Evolutionary conservation across 495 filamentous ascomycete genomes (phyloP).

Genomic region (Aspergillus biplanus): DNA sequence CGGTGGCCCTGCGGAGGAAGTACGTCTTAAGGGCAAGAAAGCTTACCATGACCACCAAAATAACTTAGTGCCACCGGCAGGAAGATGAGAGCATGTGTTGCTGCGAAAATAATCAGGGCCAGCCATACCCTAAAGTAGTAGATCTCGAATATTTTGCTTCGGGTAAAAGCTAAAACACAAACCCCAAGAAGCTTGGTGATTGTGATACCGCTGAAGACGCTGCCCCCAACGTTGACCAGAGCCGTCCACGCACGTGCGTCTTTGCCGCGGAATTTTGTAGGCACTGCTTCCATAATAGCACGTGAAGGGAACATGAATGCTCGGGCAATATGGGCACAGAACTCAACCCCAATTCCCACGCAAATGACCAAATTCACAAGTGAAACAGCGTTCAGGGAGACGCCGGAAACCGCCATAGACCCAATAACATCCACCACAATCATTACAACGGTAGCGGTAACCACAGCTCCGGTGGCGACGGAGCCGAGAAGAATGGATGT

Average conservation of each 20-base stretch:
- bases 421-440: constrained; percentile 93
- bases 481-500: constrained; percentile 82
- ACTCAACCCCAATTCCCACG: constrained; percentile 93
- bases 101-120: constrained; percentile 86
- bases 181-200: constrained; percentile 94
- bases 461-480: constrained; percentile 74
- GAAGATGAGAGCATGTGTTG: constrained; percentile 85
- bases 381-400: constrained; percentile 94
- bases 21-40: not conserved
- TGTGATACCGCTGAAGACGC: constrained; percentile 94
- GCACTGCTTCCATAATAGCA: constrained; percentile 72
- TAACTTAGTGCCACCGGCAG: constrained; percentile 88
- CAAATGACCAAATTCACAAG: constrained; percentile 98
- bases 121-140: constrained; percentile 99
- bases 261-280: constrained; percentile 66
- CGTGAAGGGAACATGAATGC: constrained; percentile 92
- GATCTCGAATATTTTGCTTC: constrained; percentile 98
- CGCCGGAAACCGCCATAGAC: constrained; percentile 84
- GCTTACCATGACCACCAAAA: constrained; percentile 77
- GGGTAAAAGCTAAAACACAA: constrained; percentile 87
- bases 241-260: constrained; percentile 91
- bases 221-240: constrained; percentile 88
- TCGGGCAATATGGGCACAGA: constrained; percentile 94
- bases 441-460: constrained; percentile 87
- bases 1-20: not conserved